Conservation (phyloP, 352 stramenopile genomes). For the Globisporangium middletonii region DNA sequence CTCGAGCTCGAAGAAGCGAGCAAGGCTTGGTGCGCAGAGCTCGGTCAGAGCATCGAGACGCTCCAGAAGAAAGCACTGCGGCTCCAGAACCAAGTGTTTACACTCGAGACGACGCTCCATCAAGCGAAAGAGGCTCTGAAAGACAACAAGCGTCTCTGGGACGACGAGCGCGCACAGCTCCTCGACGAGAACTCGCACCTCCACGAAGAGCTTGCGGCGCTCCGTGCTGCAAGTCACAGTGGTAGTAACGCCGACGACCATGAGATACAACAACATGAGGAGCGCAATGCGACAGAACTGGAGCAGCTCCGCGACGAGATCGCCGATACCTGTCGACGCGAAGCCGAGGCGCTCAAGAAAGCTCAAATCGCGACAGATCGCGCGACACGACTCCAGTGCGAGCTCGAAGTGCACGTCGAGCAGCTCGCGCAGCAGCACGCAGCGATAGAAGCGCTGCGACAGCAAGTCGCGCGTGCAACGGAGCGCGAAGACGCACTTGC, state of each 20-base stretch:
- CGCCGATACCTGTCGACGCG: neutral
- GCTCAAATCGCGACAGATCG: neutral
- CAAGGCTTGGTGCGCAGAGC: slow-evolving; percentile 22
- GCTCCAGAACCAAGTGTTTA: slow-evolving; percentile 49
- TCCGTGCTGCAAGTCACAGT: neutral
- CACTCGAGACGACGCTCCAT: slow-evolving; percentile 32
- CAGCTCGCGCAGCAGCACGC: neutral
- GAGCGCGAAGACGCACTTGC: slow-evolving; percentile 1
- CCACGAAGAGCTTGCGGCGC: slow-evolving; percentile 12
- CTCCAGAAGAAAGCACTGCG: slow-evolving; percentile 34
- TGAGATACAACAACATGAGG: neutral
- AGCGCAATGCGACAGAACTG: slow-evolving; percentile 5
- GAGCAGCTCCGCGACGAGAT: slow-evolving; percentile 7
- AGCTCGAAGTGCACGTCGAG: neutral
- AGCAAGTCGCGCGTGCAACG: neutral
- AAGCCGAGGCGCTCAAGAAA: neutral
- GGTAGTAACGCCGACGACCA: neutral
- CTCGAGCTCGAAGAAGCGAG: slow-evolving; percentile 29
- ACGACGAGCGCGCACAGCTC: slow-evolving; percentile 21
- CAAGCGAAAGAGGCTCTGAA: slow-evolving; percentile 32
- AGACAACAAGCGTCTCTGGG: slow-evolving; percentile 26
- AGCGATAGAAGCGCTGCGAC: slow-evolving; percentile 2
- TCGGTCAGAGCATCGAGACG: slow-evolving; percentile 20
- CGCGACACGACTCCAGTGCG: slow-evolving; percentile 5
- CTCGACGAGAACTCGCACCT: slow-evolving; percentile 16